Base-by-base conservation (phyloP, 495 filamentous ascomycete species). In the Penicillium salamii region DNA sequence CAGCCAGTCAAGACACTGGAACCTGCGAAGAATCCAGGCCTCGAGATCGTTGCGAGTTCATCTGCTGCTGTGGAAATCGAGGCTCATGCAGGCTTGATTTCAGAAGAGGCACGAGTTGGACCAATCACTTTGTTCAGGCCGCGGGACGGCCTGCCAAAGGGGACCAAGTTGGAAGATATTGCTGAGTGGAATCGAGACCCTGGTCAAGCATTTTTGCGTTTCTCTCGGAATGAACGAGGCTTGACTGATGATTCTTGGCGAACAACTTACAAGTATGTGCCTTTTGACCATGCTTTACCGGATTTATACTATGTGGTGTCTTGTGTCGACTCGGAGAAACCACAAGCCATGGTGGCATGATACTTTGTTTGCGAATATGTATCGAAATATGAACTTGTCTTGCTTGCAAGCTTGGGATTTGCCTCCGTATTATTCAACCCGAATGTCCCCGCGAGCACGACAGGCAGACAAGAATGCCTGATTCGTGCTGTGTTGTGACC, bases 91-190 rank as follows among this genome's bases (percentile, higher is more conserved):
- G 18, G 13, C 0, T 15, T 55, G 19, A 52, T 70, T 13, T 61
- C 65, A 1, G 61, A 61, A 49, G 67, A 69, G 39, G 65, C 63
- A 17, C 67, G 67, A 2, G 49, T 70, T 34, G 39, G 36, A 5
- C 56, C 59, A 1, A 54, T 62, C 36, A 39, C 50, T 24, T 29
- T 65, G 5, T 65, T 71, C 41, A 49, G 56, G 14, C 55, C 53
- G 18, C 20, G 26, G 7, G 55, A 68, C 24, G 54, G 59, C 3
- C 38, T 57, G 33, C 58, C 63, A 13, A 49, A 49, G 1, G 53
- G 42, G 0, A 52, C 50, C 5, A 52, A 23, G 3, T 38, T 61
- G 7, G 49, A 53, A 20, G 57, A 65, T 12, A 19, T 66, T 17
- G 41, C 26, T 1, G 46, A 42, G 23, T 58, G 49, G 45, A 57